Percentiles rank a stretch among this genome's conserved stretches.
phyloP scores from a whole-genome alignment of 345 rosid genomes.

The Salix koriyanagi region DNA sequence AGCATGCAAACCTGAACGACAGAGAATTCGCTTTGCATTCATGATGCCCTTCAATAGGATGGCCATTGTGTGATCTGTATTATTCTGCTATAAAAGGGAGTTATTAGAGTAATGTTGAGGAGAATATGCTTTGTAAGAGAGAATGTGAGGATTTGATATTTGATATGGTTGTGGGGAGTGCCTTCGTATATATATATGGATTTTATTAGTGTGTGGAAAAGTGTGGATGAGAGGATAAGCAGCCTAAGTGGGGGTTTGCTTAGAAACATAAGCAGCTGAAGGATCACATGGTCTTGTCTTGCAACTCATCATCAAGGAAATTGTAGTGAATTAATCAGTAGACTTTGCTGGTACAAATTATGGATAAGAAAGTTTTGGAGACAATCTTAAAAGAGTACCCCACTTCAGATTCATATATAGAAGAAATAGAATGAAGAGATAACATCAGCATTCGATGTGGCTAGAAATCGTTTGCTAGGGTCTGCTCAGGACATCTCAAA shows the following conservation, averaged over 20 bases:
- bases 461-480: not conserved
- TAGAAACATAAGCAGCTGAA: constrained; percentile 12
- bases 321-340: not conserved
- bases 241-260: constrained; percentile 11
- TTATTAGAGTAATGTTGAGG: not conserved
- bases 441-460: not conserved
- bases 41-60: not conserved
- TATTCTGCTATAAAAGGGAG: too few relatives aligned
- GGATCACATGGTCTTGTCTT: constrained; percentile 35
- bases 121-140: not conserved
- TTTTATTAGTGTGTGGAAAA: not conserved
- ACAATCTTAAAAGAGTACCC: not conserved
- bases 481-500: not conserved
- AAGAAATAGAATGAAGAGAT: not conserved
- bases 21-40: not conserved
- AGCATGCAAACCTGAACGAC: not conserved
- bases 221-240: constrained; percentile 3
- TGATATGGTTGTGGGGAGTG: not conserved
- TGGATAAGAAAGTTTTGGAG: not conserved
- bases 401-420: not conserved
- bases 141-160: not conserved
- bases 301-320: constrained; percentile 11
- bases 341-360: not conserved
- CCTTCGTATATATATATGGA: not conserved
- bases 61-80: not conserved